Conservation (phyloP, 2,329 filamentous ascomycete genomes). For the Penicillium psychrosexuale region DNA sequence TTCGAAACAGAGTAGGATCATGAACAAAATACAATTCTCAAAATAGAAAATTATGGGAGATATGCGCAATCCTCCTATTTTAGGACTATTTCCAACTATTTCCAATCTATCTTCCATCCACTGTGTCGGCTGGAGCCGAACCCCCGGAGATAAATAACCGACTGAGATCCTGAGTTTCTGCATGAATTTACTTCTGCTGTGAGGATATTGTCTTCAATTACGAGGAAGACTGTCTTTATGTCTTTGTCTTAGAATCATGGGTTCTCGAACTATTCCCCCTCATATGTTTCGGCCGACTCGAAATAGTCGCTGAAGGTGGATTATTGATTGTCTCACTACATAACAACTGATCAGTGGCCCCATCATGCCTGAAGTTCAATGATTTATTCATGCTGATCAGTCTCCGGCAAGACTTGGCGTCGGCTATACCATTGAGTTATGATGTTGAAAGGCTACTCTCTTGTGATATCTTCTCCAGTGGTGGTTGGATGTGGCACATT, state of each 20-base stretch:
- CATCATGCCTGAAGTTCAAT: background rate
- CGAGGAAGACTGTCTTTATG: background rate
- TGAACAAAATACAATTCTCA: background rate
- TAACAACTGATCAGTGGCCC: background rate
- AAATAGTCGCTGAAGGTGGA: background rate
- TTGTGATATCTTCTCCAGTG: background rate
- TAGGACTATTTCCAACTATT: background rate
- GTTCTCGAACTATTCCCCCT: background rate
- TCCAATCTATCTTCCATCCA: background rate
- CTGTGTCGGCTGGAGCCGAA: background rate
- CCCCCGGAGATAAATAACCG: background rate
- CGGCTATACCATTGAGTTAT: background rate
- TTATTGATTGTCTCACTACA: slow-evolving; percentile 11
- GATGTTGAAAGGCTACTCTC: background rate
- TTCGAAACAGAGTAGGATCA: background rate
- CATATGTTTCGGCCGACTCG: background rate
- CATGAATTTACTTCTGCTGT: too few relatives aligned
- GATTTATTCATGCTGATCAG: background rate
- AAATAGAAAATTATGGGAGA: background rate
- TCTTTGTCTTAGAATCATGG: too few relatives aligned
- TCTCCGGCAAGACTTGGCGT: background rate
- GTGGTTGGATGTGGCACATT: background rate
- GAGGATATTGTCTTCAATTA: background rate
- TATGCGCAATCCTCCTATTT: background rate
- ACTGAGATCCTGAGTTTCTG: background rate